Evolutionary conservation across 2,329 filamentous ascomycete genomes (phyloP).

Genomic region (Microsporum ferrugineum): DNA sequence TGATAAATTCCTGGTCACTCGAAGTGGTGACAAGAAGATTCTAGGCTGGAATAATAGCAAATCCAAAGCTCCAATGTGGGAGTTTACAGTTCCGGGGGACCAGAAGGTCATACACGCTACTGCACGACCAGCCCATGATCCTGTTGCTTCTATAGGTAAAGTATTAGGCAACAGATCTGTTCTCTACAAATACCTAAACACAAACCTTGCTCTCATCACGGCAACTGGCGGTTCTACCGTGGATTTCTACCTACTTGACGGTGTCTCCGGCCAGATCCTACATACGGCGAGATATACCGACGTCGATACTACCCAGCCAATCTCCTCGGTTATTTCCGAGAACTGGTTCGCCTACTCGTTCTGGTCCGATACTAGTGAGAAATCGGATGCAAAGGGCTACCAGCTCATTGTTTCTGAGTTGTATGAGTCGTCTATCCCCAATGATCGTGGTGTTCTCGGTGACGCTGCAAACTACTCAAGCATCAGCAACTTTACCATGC

Average conservation of each 20-base stretch:
- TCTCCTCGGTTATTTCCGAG: slow-evolving; percentile 71
- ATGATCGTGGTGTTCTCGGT: slow-evolving; percentile 72
- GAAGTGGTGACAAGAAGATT: slow-evolving; percentile 31
- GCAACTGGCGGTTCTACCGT: slow-evolving; percentile 53
- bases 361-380: slow-evolving; percentile 43
- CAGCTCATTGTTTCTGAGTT: slow-evolving; percentile 79
- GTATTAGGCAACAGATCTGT: slow-evolving; percentile 88
- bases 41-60: slow-evolving; percentile 34
- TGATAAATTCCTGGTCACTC: slow-evolving; percentile 31
- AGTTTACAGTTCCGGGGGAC: slow-evolving; percentile 53
- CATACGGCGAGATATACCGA: slow-evolving; percentile 58
- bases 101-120: slow-evolving; percentile 60
- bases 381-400: slow-evolving; percentile 58
- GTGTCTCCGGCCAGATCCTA: slow-evolving; percentile 70
- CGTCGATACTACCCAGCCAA: slow-evolving; percentile 61
- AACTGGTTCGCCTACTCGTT: slow-evolving; percentile 93
- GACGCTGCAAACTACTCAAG: slow-evolving; percentile 63
- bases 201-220: slow-evolving; percentile 69
- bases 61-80: slow-evolving; percentile 50
- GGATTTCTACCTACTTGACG: slow-evolving; percentile 71
- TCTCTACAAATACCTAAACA: slow-evolving; percentile 92
- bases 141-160: slow-evolving; percentile 86
- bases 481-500: slow-evolving; percentile 54
- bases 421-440: slow-evolving; percentile 71
- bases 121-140: slow-evolving; percentile 62